These are phyloP conservation scores for Scenedesmus sp. DNA, from an alignment of 163 green algal species.

Conservation along the genomic window DNA sequence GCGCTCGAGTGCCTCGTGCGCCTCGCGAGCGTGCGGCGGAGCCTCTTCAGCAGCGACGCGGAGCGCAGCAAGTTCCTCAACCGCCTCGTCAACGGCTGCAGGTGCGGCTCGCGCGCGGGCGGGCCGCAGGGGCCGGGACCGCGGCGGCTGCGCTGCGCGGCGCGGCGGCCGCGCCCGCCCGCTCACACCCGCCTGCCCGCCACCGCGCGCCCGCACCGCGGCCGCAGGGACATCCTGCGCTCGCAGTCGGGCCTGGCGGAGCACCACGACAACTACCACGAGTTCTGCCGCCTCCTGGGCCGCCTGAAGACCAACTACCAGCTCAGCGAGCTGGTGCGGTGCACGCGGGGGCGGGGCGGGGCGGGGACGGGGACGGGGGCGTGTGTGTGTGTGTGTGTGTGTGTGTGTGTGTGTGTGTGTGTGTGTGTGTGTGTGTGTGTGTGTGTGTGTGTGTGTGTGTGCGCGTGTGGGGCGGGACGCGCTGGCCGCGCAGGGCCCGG, in stretches of 20 bases:
- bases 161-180: no score
- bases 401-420: no score
- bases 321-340: constrained; percentile 86
- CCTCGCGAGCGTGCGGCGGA: constrained; percentile 92
- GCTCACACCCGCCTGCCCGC: no score
- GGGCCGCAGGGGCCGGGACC: no score
- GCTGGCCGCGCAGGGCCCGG: not conserved
- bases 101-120: no score
- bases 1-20: constrained; percentile 96
- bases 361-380: not conserved
- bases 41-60: constrained; percentile 89
- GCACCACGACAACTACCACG: constrained; percentile 95
- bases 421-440: no score
- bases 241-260: constrained; percentile 75
- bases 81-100: constrained; percentile 83
- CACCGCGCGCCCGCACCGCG: no score
- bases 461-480: not conserved
- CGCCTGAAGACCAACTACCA: constrained; percentile 99
- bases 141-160: no score
- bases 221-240: constrained; percentile 50
- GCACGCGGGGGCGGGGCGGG: not conserved
- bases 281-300: constrained; percentile 95
- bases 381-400: not conserved
- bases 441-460: not conserved
- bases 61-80: constrained; percentile 90